Percentiles rank a stretch among this genome's conserved stretches.
Conservation (phyloP, 2,329 filamentous ascomycete species). For the Dothideomycetes sp. region DNA sequence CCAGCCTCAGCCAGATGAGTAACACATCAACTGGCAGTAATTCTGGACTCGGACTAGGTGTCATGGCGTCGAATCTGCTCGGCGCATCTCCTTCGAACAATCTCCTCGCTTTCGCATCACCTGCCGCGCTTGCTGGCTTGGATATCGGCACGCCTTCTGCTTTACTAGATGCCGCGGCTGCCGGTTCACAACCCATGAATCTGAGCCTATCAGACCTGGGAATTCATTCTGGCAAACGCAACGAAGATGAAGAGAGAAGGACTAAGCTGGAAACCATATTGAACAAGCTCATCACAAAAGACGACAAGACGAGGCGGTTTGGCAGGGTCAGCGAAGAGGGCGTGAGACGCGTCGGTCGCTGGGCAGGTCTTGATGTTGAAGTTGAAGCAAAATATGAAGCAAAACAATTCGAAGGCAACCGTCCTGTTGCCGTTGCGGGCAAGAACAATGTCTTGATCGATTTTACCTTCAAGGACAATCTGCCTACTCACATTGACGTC, state of each 20-base stretch:
- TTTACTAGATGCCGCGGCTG: constrained; percentile 14
- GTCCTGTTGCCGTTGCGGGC: constrained; percentile 29
- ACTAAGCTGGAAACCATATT: constrained; percentile 52
- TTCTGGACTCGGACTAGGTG: constrained; percentile 12
- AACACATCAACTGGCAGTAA: constrained; percentile 15
- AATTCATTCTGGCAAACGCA: constrained; percentile 31
- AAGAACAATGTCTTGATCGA: constrained; percentile 26
- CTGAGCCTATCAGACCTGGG: constrained; percentile 34
- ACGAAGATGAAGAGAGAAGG: constrained; percentile 45
- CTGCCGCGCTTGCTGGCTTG: constrained; percentile 34
- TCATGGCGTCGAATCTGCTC: constrained; percentile 18
- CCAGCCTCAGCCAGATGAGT: constrained; percentile 24
- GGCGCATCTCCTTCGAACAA: constrained; percentile 21
- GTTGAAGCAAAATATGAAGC: constrained; percentile 19
- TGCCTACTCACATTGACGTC: constrained; percentile 48
- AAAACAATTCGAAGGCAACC: constrained; percentile 22
- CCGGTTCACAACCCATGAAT: constrained; percentile 34
- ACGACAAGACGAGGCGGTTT: constrained; percentile 42
- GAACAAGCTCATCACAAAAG: constrained; percentile 26
- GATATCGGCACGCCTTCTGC: constrained; percentile 24
- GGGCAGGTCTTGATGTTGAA: constrained; percentile 51
- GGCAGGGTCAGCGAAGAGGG: constrained; percentile 66
- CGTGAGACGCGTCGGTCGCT: constrained; percentile 60
- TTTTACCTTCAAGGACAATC: constrained; percentile 22
- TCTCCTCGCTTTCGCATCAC: constrained; percentile 32